Evolutionary conservation across 1,284 basidiomycete genomes (phyloP), one percentile per base, ranked within the genome.

Genomic region (Phaffia rhodozyma): DNA sequence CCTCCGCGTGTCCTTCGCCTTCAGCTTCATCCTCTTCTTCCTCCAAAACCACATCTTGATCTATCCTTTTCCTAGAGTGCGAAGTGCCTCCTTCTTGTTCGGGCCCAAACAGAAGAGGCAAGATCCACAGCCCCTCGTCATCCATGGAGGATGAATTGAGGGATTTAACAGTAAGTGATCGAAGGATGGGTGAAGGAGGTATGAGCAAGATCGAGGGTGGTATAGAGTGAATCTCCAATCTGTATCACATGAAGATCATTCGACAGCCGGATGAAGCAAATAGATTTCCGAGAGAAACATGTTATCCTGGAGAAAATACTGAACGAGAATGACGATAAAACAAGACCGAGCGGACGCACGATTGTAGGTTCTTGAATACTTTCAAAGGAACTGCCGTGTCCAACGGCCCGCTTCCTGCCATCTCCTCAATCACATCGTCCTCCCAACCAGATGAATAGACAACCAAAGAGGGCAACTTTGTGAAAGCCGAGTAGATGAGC

Each of bases 401-500:
- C 27, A 66, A 52, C 7, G 60, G 64, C 7, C 60, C 60, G 13
- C 55, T 59, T 23, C 38, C 52, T 1, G n/a, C 60, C 64, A 66
- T 62, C 60, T 66, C 64, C n/a, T 54, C 38, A 20, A 66, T 66
- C 43, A 32, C n/a, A 23, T 52, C 50, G 30, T 61, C 56, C 23
- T 30, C 50, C 16, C 58, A 54, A 1, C 54, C 34, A 7, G 63
- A 43, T 9, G 63, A 54, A 43, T 57, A 57, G 9, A 65, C 9
- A 32, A 66, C 32, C 3, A 66, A 34, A 11, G 60, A 66, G 9
- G 64, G 64, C 32, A 66, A 23, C 32, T 66, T 66, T 11, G 60
- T 66, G 51, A 66, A 66, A 27, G 64, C 60, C n/a, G 64, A 66
- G 57, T 66, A 66, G 43, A 66, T 61, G 30, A 61, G 50, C 52